A percentile compares a stretch with the other conserved stretches of the same genome.
phyloP scores from a whole-genome alignment of 305 asterid species.

The Fraxinus dipetala region DNA sequence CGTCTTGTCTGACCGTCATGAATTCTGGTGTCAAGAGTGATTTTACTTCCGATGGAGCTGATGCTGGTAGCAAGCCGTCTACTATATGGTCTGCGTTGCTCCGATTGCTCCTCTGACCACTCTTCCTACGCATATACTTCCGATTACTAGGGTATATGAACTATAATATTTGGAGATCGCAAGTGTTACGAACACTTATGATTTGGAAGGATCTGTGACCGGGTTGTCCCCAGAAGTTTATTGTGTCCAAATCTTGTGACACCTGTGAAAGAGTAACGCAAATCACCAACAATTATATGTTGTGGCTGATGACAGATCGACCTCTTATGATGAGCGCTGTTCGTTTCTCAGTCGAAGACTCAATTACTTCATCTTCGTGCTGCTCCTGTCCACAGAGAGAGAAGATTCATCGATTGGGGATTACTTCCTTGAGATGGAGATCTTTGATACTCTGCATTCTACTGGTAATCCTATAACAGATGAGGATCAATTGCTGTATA shows the following conservation, averaged over 20 bases:
- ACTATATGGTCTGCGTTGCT: neutral
- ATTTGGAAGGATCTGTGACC: neutral
- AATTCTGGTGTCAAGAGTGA: too few species aligned
- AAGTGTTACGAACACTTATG: neutral
- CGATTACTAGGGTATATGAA: neutral
- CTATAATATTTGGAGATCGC: neutral
- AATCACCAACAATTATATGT: neutral
- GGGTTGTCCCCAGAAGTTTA: neutral
- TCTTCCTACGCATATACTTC: neutral
- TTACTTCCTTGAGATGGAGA: neutral
- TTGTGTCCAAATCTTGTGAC: neutral
- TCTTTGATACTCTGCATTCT: neutral
- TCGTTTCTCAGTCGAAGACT: neutral
- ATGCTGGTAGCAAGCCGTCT: too few species aligned
- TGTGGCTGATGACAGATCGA: neutral
- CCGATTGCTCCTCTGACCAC: neutral
- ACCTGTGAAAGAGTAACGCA: neutral
- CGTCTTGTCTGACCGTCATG: neutral
- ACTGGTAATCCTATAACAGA: neutral
- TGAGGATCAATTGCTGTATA: neutral
- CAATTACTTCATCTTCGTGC: neutral
- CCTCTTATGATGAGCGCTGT: neutral
- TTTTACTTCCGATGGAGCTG: neutral
- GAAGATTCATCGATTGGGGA: neutral
- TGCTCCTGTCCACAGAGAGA: neutral